Evolutionary conservation across 345 rosid genomes (phyloP), one percentile per base, ranked within the genome.

Genomic region (Aquilaria sinensis): DNA sequence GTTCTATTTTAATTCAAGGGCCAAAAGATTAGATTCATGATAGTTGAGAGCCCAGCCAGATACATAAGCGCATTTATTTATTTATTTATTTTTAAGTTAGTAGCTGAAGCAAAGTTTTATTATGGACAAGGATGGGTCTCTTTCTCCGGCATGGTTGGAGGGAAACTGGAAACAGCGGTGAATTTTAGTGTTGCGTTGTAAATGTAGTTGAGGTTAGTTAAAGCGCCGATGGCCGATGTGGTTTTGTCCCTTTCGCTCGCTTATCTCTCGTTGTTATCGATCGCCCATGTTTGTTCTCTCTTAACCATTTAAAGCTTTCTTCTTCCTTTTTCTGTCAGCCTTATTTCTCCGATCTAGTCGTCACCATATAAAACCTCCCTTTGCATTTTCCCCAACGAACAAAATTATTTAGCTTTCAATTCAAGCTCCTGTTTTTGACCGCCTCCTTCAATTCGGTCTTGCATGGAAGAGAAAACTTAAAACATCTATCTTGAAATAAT

Each of bases 321-420:
- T 56, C 48, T 23, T 8, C 48, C 10, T 16, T 15, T 5, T 37
- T 47, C 5, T 49, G 69, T 72, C 63, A 58, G 63, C 43, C 43
- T 37, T 9, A 37, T 9, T 56, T 34, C 85, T 64, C 68, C 51
- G 81, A 63, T 75, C 52, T 47, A 60, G 70, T 71, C 85, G 82
- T 63, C 75, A 10, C 62, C 23, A 5, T 3, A 7, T 37, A 37
- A 23, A 23, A 57, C 43, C 74, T 61, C 32, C 50, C 32, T 16
- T 58, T 70, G 47, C 62, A 55, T 65, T 56, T 12, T 48, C 53
- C 54, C 51, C 50, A 23, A 23, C 23, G 23, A 23, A 23, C 53
- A 9, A 31, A 16, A 37, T 23, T 11, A n/a, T 48, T 23, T 2
- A 12, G 11, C 29, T 43, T n/a, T 13, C n/a, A 2, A n/a, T 45